These are phyloP conservation scores for Cyclotella sp. DNA, from an alignment of 108 stramenopile genomes.

Conservation along the genomic window DNA sequence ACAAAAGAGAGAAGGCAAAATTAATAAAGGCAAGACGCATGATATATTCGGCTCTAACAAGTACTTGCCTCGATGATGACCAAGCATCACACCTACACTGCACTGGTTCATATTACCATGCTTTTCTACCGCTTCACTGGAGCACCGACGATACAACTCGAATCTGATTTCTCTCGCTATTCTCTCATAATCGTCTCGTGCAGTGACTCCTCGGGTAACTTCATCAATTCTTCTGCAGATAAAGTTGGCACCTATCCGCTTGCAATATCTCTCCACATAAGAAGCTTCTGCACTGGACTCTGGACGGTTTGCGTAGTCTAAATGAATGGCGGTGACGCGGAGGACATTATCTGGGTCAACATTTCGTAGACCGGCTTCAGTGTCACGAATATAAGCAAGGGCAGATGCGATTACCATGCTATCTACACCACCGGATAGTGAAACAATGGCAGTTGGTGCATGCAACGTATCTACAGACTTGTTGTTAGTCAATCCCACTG, in stretches of 20 bases:
- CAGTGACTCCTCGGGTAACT: conserved; percentile 92
- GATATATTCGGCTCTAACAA: not conserved
- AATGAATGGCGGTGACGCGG: conserved; percentile 78
- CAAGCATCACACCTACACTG: conserved; percentile 88
- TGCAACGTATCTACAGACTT: not conserved
- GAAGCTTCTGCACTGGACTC: conserved; percentile 91
- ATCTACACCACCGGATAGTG: conserved; percentile 97
- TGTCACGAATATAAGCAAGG: conserved; percentile 66
- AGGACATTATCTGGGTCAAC: conserved; percentile 55
- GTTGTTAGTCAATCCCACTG: not conserved
- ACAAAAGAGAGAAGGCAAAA: not conserved
- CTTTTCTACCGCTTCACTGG: conserved; percentile 26
- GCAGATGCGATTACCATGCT: conserved; percentile 95
- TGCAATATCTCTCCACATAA: conserved; percentile 85
- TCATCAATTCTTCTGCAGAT: conserved; percentile 80
- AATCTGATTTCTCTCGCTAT: conserved; percentile 88
- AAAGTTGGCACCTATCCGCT: conserved; percentile 60
- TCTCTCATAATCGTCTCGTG: conserved; percentile 94
- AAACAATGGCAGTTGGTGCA: conserved; percentile 69
- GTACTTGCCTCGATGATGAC: conserved; percentile 88
- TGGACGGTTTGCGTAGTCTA: conserved; percentile 97
- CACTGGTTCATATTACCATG: conserved; percentile 9
- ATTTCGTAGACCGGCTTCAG: conserved; percentile 28
- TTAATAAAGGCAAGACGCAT: not conserved
- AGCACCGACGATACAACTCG: conserved; percentile 75